phyloP scores from a whole-genome alignment of 352 stramenopile genomes.

The Thalassiosira allenii region DNA sequence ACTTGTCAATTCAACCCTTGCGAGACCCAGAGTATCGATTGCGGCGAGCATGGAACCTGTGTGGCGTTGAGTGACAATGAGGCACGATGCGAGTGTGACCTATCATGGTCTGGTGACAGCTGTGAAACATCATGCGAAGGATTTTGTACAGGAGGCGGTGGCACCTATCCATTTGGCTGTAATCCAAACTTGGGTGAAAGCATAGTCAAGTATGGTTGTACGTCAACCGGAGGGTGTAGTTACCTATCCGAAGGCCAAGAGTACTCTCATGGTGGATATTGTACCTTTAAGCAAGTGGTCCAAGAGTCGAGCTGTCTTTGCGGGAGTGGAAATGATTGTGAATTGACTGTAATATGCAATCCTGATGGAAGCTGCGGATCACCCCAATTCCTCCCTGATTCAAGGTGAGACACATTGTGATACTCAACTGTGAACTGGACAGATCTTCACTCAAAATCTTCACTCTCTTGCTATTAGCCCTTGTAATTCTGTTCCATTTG shows the following conservation, averaged over 20 bases:
- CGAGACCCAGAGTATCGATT: slow-evolving; percentile 15
- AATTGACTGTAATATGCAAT: slow-evolving; percentile 33
- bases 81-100: slow-evolving; percentile 52
- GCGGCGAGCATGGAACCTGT: slow-evolving; percentile 48
- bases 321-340: slow-evolving; percentile 45
- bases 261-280: slow-evolving; percentile 43
- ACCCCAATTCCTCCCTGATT: slow-evolving; percentile 14
- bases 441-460: too few relatives aligned
- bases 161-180: slow-evolving; percentile 43
- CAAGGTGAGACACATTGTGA: too few relatives aligned
- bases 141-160: slow-evolving; percentile 37
- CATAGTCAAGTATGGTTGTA: slow-evolving; percentile 46
- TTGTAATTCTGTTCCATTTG: slow-evolving; percentile 48
- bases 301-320: slow-evolving; percentile 43
- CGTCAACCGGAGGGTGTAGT: slow-evolving; percentile 41
- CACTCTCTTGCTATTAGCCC: too few relatives aligned
- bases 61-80: slow-evolving; percentile 38
- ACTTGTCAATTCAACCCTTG: slow-evolving; percentile 59
- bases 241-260: slow-evolving; percentile 56
- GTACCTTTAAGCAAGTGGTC: slow-evolving; percentile 54
- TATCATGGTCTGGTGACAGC: slow-evolving; percentile 47
- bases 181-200: slow-evolving; percentile 13
- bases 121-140: slow-evolving; percentile 55
- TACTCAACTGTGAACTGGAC: too few relatives aligned
- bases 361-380: slow-evolving; percentile 40